phyloP scores from a whole-genome alignment of 2,329 filamentous ascomycete genomes.

The Claviceps lovelessii region DNA sequence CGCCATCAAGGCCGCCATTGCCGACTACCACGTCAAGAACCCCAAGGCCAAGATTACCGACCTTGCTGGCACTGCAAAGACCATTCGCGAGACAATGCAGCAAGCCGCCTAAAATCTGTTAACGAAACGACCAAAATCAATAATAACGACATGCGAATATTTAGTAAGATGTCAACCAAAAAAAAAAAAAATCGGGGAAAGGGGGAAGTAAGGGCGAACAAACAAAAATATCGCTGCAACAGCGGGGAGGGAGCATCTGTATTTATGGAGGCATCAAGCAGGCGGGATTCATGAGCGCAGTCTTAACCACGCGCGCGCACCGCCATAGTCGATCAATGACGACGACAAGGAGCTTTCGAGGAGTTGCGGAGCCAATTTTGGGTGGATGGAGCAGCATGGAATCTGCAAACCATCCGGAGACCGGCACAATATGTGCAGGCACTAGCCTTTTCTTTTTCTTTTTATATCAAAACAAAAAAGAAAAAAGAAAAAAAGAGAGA shows the following conservation, averaged over 20 bases:
- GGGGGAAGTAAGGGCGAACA: too few species aligned
- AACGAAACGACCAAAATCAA: neutral
- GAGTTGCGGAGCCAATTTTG: neutral
- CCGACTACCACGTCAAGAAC: constrained; percentile 77
- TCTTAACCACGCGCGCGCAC: neutral
- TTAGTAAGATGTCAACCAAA: neutral
- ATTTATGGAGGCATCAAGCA: neutral
- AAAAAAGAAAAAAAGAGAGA: too few species aligned
- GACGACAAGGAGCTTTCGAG: neutral
- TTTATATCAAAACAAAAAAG: too few species aligned
- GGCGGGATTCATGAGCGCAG: neutral
- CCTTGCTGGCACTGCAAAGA: constrained; percentile 53
- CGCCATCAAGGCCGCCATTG: constrained; percentile 81
- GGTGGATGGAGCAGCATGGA: neutral
- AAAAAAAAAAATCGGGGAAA: neutral
- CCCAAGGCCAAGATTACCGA: constrained; percentile 45
- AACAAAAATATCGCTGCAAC: neutral
- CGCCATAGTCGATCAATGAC: neutral
- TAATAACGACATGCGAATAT: neutral
- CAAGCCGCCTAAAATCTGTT: constrained; percentile 1
- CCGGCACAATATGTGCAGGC: neutral
- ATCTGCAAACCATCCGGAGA: neutral
- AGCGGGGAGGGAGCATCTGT: neutral
- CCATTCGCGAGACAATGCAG: constrained; percentile 12
- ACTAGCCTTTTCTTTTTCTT: neutral